Evolutionary conservation across 2,329 filamentous ascomycete genomes (phyloP), one percentile per base, ranked within the genome.

Genomic region (Fusarium phyllophilum): DNA sequence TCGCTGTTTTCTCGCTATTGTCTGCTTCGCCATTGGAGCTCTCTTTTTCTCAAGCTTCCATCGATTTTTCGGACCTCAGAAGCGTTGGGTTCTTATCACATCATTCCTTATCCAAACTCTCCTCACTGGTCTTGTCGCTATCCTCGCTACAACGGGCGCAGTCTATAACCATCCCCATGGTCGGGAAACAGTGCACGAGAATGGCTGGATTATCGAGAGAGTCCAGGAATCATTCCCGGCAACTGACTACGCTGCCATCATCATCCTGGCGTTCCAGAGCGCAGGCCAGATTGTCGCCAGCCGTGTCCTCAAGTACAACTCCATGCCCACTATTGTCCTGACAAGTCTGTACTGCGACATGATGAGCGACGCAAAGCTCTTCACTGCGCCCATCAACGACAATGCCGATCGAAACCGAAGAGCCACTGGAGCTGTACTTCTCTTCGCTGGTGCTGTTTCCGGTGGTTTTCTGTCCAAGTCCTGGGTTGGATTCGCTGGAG

Each of bases 1-100:
- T 20, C 77, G 77, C n/a, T 78, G 75, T 70, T 64, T 78, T 9
- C 60, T 78, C 41, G 77, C 77, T n/a, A 78, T 78, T 9, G 58
- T 75, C 48, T 78, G 62, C 55, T 78, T 78, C 38, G 75, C 66
- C 9, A 4, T 75, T 12, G 77, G 77, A 4, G 77, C 77, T 4
- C 77, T 78, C 22, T 78, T 75, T 62, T 78, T 78, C 44, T 78
- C 77, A 18, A 77, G 56, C 61, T 78, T 78, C 65, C 77, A 78
- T 26, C 77, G 77, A 13, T 45, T 48, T 24, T 78, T 78, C 12
- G 77, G 77, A 8, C 70, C 77, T 15, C 77, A 78, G 55, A 78
- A 75, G 61, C 77, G 77, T 20, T 78, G 77, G 77, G 77, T 78
- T 5, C 71, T 78, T 0, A 66, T 72, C 26, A 41, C 48, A 5